Evolutionary conservation across 2,329 filamentous ascomycete genomes (phyloP).

Genomic region (Aspergillus quadricinctus): DNA sequence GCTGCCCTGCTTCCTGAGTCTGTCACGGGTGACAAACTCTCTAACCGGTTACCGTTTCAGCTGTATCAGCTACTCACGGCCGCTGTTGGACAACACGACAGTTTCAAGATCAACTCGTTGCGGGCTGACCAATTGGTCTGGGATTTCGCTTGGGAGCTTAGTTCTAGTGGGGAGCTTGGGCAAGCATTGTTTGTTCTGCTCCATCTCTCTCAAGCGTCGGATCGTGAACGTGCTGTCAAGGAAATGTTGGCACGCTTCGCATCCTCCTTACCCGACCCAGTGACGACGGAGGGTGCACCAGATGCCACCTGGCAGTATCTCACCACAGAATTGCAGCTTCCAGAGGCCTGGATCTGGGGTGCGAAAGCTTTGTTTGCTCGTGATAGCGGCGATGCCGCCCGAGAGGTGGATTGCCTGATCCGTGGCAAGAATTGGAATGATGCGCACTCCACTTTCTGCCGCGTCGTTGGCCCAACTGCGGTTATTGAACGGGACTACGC

Average conservation of each 20-base stretch:
- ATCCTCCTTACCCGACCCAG: conserved; percentile 56
- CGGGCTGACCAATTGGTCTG: conserved; percentile 64
- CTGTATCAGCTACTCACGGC: conserved; percentile 63
- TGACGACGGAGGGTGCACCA: conserved; percentile 43
- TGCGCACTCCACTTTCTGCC: conserved; percentile 78
- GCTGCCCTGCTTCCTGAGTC: conserved; percentile 72
- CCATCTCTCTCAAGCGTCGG: conserved; percentile 62
- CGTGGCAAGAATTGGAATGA: conserved; percentile 71
- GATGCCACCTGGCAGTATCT: conserved; percentile 55
- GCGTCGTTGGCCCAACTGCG: conserved; percentile 73
- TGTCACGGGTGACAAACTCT: conserved; percentile 68
- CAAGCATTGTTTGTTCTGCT: conserved; percentile 73
- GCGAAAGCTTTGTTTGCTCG: conserved; percentile 81
- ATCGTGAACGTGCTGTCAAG: conserved; percentile 64
- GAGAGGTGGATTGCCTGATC: conserved; percentile 75
- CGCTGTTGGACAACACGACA: conserved; percentile 41
- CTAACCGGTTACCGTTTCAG: conserved; percentile 79
- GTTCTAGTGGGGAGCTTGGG: conserved; percentile 60
- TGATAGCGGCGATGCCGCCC: conserved; percentile 62
- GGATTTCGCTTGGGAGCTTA: conserved; percentile 53
- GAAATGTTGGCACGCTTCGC: conserved; percentile 72
- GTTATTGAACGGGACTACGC: conserved; percentile 79
- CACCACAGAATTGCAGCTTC: conserved; percentile 64
- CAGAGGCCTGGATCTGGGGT: conserved; percentile 75
- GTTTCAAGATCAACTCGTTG: conserved; percentile 51